A percentile compares a stretch with the other conserved stretches of the same genome.
These are phyloP conservation scores for Seiridium unicorne DNA, from an alignment of 2,329 filamentous ascomycete species.

Conservation along the genomic window DNA sequence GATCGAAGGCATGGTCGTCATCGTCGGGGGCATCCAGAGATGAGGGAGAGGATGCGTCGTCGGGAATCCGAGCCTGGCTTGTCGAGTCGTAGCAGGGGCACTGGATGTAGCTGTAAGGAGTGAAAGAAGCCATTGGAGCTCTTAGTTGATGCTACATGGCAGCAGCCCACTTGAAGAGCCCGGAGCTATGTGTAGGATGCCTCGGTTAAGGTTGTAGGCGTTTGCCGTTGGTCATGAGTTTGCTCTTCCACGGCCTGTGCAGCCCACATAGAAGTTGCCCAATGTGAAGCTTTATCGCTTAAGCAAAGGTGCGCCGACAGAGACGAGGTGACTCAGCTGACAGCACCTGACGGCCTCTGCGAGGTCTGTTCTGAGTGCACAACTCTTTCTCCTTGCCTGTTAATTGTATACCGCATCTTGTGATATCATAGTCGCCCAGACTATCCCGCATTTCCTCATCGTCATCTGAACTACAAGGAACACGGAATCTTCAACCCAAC, in stretches of 20 bases:
- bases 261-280: too few relatives aligned
- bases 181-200: background rate
- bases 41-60: conserved; percentile 24
- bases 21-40: conserved; percentile 29
- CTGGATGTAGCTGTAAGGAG: conserved; percentile 65
- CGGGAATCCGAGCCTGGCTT: conserved; percentile 21
- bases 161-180: background rate
- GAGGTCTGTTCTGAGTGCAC: too few relatives aligned
- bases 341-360: too few relatives aligned
- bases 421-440: too few relatives aligned
- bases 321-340: too few relatives aligned
- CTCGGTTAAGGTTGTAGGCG: background rate
- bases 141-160: conserved; percentile 30
- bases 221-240: background rate
- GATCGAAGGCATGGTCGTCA: conserved; percentile 79
- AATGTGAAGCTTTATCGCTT: background rate
- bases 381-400: too few relatives aligned
- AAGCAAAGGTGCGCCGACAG: too few relatives aligned
- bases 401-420: too few relatives aligned
- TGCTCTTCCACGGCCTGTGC: too few relatives aligned
- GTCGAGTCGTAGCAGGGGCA: conserved; percentile 51
- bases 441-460: too few relatives aligned
- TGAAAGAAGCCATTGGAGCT: conserved; percentile 37
- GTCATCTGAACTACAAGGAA: too few relatives aligned
- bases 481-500: too few relatives aligned